Conservation (phyloP, 441 rosid species). For the Kokia cookei region DNA sequence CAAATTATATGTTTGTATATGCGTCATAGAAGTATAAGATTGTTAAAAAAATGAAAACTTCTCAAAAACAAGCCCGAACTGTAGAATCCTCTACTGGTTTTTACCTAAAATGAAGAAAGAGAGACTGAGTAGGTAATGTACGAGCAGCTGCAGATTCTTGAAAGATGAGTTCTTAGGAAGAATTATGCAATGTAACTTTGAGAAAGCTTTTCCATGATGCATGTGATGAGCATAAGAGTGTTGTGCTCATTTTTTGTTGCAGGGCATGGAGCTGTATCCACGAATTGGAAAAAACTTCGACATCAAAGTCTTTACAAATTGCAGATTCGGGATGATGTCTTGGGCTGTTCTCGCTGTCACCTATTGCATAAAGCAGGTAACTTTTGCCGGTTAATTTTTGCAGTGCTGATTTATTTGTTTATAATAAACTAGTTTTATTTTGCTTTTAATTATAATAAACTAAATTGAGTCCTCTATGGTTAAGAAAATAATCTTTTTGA, state of each 20-base stretch:
- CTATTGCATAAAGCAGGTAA: constrained; percentile 97
- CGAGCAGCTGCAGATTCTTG: not conserved
- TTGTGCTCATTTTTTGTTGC: constrained; percentile 16
- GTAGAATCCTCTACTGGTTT: not conserved
- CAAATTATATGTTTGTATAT: not conserved
- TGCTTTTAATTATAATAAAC: not conserved
- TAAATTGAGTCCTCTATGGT: not conserved
- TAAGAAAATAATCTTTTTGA: not conserved
- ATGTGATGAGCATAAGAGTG: not conserved
- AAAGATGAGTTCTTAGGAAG: not conserved
- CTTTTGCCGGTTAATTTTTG: not conserved
- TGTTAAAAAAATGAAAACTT: not conserved
- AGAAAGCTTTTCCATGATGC: not conserved
- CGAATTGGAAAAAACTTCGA: constrained; percentile 93
- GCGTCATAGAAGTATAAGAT: not conserved
- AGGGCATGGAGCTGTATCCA: constrained; percentile 99
- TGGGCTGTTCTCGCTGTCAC: constrained; percentile 99
- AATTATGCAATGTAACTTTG: not conserved
- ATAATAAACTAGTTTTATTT: not conserved
- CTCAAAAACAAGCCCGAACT: not conserved
- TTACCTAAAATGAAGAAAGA: not conserved
- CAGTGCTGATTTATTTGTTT: not conserved
- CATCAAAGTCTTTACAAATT: constrained; percentile 94
- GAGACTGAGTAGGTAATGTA: not conserved
- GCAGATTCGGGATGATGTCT: constrained; percentile 99